Evolutionary conservation across 495 filamentous ascomycete species (phyloP).

Genomic region (Xylaria curta): DNA sequence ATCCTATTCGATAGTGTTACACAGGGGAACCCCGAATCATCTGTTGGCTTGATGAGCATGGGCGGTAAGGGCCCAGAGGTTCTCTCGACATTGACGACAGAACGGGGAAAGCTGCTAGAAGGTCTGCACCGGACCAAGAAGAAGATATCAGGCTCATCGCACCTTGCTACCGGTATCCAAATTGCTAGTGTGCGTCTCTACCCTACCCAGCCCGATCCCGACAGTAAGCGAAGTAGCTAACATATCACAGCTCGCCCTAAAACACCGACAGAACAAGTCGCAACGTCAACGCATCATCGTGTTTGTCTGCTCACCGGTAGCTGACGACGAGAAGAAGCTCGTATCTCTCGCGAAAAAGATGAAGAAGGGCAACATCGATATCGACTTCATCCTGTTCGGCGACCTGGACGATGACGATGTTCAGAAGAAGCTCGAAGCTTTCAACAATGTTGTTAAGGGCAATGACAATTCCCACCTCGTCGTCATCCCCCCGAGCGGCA

Average conservation of each 20-base stretch:
- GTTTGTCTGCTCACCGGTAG: constrained; percentile 91
- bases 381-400: constrained; percentile 94
- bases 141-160: constrained; percentile 86
- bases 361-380: constrained; percentile 93
- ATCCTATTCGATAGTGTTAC: constrained; percentile 95
- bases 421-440: constrained; percentile 84
- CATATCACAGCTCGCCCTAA: constrained; percentile 79
- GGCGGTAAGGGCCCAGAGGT: constrained; percentile 96
- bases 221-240: constrained; percentile 25
- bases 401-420: constrained; percentile 89
- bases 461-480: constrained; percentile 89
- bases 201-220: background rate
- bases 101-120: constrained; percentile 92
- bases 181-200: constrained; percentile 79
- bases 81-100: constrained; percentile 90
- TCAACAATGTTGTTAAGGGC: constrained; percentile 89
- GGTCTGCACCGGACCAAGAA: constrained; percentile 95
- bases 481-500: constrained; percentile 87
- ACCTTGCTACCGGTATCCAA: constrained; percentile 91
- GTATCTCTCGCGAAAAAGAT: constrained; percentile 94
- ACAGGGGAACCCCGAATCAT: constrained; percentile 92
- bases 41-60: constrained; percentile 98
- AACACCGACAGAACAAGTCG: constrained; percentile 96
- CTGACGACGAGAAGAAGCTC: constrained; percentile 84
- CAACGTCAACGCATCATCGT: constrained; percentile 94